Evolutionary conservation across 2,329 filamentous ascomycete species (phyloP), one percentile per base, ranked within the genome.

Genomic region (Monilinia vaccinii-corymbosi): DNA sequence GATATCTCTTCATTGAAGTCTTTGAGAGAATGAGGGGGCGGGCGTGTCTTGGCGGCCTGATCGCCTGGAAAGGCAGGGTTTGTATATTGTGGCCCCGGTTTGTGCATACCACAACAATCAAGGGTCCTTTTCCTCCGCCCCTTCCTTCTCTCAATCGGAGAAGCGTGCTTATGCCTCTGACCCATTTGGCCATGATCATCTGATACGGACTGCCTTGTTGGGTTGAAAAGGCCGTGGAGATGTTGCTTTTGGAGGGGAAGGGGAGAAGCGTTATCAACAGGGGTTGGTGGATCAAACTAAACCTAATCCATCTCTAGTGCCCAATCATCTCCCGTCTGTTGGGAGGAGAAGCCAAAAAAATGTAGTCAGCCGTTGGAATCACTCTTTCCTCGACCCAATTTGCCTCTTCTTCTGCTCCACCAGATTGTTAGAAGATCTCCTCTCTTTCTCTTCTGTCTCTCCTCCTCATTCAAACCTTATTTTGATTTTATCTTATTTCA

Each of bases 261-360:
- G 45, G 18, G 40, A 21, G 28, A 45, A 23, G 6, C 18, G 21
- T 40, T 40, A 55, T 45, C 11, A 8, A 14, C 57, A 53, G 31
- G 57, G 57, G 1, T 59, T 6, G 10, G 0, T 0, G 7, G 9
- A 8, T 25, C 4, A 53, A 31, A 23, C 57, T 59, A 59, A 31
- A 11, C 57, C 57, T 13, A 31, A 53, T 59, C 5, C 25, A n/a
- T 21, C 14, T 31, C 48, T 59, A 59, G 57, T 28, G n/a, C 23
- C 25, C 36, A 46, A 44, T 47, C 38, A 21, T 46, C 57, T 14
- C 23, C 57, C 31, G 57, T 59, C 57, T 59, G 57, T 59, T 59
- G 57, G 57, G 57, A 59, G 56, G 56, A 52, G 25, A 31, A 25
- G 18, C 48, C 48, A 53, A 59, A 59, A 53, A 59, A 59, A 55